Evolutionary conservation across 225 moss, liverwort and hornwort species (phyloP), one percentile per base, ranked within the genome.

Genomic region (Pleurozium schreberi): DNA sequence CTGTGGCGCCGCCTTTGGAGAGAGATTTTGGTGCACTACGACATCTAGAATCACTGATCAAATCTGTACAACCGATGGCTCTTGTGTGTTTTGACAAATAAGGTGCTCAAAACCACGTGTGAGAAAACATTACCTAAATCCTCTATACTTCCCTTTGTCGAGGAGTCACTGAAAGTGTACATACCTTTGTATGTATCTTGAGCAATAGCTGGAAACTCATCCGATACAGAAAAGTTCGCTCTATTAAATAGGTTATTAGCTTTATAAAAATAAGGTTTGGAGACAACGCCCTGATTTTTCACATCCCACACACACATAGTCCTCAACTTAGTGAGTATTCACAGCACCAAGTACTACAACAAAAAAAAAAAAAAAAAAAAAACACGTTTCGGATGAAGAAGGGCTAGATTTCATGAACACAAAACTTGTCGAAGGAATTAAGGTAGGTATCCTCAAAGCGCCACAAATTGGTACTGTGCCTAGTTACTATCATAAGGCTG

Each of bases 101-200:
- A 90, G 76, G 98, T 95, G 90, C 95, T 97, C 83, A 99, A 92
- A 64, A 99, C 95, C 74, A 99, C 91, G 59, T 96, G 96, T 40
- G 97, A 97, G 90, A 99, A 97, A 58, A 96, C 76, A 82, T 96
- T 90, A 75, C 95, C 92, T 85, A 99, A 62, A 52, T 96, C 97
- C 87, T 87, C 86, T 81, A 87, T 38, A 81, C 90, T 87, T 90
- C 97, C 97, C 75, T 90, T 95, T 53, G 94, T 92, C 78, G 91
- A 75, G 31, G 91, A 93, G 57, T 89, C 84, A 62, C 84, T 90
- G 36, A 89, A 91, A 84, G 93, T 82, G 84, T 83, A 62, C 61
- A 87, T 58, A 84, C 77, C 89, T 90, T 87, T 93, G 87, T 81
- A 83, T 88, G 89, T 87, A 28, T 89, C 82, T 87, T 88, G 91